phyloP scores from a whole-genome alignment of 495 filamentous ascomycete genomes.

The Hypomontagnella submonticulosa region DNA sequence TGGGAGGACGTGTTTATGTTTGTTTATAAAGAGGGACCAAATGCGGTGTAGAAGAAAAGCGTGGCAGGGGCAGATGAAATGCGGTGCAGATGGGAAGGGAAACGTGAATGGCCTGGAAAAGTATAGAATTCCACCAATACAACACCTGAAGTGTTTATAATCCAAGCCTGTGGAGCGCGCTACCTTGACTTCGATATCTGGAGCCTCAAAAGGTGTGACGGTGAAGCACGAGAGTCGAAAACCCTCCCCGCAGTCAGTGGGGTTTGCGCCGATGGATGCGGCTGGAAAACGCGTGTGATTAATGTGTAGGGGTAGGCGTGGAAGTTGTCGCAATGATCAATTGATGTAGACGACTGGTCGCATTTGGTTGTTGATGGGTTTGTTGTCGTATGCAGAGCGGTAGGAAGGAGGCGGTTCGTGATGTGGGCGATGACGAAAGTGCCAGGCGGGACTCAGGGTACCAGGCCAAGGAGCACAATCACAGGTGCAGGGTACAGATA shows the following conservation, averaged over 20 bases:
- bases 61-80: neutral
- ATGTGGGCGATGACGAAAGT: slow-evolving; percentile 46
- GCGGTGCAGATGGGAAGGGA: slow-evolving; percentile 12
- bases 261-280: slow-evolving; percentile 49
- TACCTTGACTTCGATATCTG: slow-evolving; percentile 26
- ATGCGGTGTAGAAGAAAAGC: slow-evolving; percentile 33
- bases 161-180: slow-evolving; percentile 20
- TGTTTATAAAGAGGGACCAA: slow-evolving; percentile 28
- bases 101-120: slow-evolving; percentile 1
- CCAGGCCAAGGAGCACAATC: slow-evolving; percentile 43
- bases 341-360: slow-evolving; percentile 39
- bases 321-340: slow-evolving; percentile 43
- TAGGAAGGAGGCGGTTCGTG: slow-evolving; percentile 33
- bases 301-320: slow-evolving; percentile 25
- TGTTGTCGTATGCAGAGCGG: slow-evolving; percentile 36
- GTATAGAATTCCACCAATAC: slow-evolving; percentile 1
- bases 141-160: slow-evolving; percentile 14
- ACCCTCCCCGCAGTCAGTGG: slow-evolving; percentile 50
- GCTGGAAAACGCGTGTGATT: slow-evolving; percentile 43
- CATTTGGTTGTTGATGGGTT: slow-evolving; percentile 36
- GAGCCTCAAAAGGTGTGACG: slow-evolving; percentile 29
- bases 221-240: slow-evolving; percentile 41
- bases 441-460: slow-evolving; percentile 44
- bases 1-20: slow-evolving; percentile 14
- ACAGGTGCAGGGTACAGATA: slow-evolving; percentile 27